Evolutionary conservation across 805 yeast genomes (phyloP).

Genomic region (Geotrichum ghanense): DNA sequence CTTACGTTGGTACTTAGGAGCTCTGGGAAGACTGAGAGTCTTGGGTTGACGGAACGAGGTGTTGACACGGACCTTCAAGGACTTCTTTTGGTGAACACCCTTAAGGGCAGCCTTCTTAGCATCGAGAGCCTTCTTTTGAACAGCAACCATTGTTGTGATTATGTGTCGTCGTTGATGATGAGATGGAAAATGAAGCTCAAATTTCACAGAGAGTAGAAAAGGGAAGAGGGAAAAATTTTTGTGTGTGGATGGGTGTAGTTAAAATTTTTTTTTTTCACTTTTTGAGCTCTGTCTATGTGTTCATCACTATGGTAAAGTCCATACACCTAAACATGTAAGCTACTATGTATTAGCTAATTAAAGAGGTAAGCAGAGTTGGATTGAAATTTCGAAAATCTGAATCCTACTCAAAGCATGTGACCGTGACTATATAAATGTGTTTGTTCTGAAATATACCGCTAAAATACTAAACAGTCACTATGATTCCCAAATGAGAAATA

Average conservation of each 20-base stretch:
- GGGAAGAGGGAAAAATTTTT: not conserved
- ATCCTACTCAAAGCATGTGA: too few species aligned
- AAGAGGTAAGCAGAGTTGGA: too few species aligned
- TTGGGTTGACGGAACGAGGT: slow-evolving; percentile 96
- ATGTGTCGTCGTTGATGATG: not conserved
- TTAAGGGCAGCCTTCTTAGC: slow-evolving; percentile 98
- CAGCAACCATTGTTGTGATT: not conserved
- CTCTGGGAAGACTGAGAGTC: slow-evolving; percentile 87
- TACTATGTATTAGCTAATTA: not conserved
- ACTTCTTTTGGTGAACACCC: slow-evolving; percentile 89
- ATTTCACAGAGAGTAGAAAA: not conserved
- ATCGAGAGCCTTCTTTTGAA: slow-evolving; percentile 70
- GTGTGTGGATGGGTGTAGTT: not conserved
- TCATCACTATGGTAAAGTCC: slow-evolving; percentile 1
- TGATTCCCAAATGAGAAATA: slow-evolving; percentile 2
- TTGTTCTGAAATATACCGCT: too few species aligned
- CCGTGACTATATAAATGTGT: too few species aligned
- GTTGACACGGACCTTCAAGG: slow-evolving; percentile 85
- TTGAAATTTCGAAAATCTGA: too few species aligned
- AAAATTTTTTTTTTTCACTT: not conserved
- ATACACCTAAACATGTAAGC: not conserved
- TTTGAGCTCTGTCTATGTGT: not conserved
- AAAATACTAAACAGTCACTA: too few species aligned
- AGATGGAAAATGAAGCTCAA: not conserved
- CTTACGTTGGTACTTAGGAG: slow-evolving; percentile 92